Evolutionary conservation across 192 early-diverging fungal genomes (phyloP), one percentile per base, ranked within the genome.

Genomic region (Chytriomyces hyalinus): DNA sequence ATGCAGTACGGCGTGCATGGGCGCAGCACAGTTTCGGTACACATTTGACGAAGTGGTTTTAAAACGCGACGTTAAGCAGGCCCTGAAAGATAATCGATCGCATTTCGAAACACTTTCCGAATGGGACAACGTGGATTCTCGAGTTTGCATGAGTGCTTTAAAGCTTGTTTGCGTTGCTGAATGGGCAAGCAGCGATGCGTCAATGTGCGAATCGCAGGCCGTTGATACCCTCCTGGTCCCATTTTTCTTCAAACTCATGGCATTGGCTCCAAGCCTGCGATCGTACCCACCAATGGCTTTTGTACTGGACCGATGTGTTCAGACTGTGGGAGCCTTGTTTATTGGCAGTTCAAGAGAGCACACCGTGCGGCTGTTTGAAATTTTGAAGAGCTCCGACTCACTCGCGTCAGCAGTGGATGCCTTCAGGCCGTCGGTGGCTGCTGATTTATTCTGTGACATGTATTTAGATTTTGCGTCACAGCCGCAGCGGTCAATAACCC

Each of bases 1-100:
- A 72, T 85, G 84, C 61, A 73, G 78, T 4, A 20, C 62, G 11
- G 20, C 76, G 24, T 85, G 84, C 59, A 48, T 46, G 7, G 82
- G 82, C 6, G 73, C 73, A 6, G 79, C 79, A 0, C 60, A 70
- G 6, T 80, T 85, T 48, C 17, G 78, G 24, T 85, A 75, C 67
- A 59, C 47, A 13, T 61, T 62, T 20, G n/a, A 77, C 7, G 65
- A 76, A 45, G 77, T 78, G 15, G 3, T 64, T 9, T 43, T 83
- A 6, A 20, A 73, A 43, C 28, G 61, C 5, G 78, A 85, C n/a
- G 80, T 80, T 5, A 79, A 78, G 15, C 61, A 65, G 13, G 20
- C 22, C 5, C n/a, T 81, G 49, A 46, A 43, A 50, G 73, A 78
- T 22, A 82, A 77, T 49, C 67, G 78, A 8, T 11, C 50, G 20